phyloP scores from a whole-genome alignment of 257 asterid genomes.

The Oldenlandia corymbosa region DNA sequence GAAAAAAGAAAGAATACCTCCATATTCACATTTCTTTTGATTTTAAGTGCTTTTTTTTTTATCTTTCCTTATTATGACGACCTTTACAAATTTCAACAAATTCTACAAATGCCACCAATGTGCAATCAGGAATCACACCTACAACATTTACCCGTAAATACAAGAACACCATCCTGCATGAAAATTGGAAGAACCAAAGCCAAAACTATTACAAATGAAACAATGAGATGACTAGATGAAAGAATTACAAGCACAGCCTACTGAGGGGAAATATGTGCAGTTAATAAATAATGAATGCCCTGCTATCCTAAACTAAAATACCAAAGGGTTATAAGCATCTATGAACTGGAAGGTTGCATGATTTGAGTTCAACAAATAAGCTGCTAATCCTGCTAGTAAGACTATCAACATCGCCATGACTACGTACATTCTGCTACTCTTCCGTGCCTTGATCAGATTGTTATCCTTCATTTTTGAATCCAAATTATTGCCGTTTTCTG shows the following conservation, averaged over 20 bases:
- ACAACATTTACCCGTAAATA: conserved; percentile 12
- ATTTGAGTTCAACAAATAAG: conserved; percentile 28
- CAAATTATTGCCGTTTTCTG: conserved; percentile 15
- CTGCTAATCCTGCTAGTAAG: conserved; percentile 42
- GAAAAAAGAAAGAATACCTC: too few species aligned
- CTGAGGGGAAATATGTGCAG: conserved; percentile 16
- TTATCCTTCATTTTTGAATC: conserved; percentile 22
- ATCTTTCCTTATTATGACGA: too few species aligned
- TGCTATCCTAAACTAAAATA: not conserved
- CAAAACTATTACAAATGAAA: conserved; percentile 10
- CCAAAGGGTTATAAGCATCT: conserved; percentile 17
- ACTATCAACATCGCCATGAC: conserved; percentile 31
- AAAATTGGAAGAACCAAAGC: not conserved
- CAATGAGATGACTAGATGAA: conserved; percentile 7
- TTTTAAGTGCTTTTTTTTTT: too few species aligned
- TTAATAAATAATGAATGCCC: not conserved
- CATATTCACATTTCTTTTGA: too few species aligned
- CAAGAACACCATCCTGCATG: not conserved
- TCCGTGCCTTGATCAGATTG: conserved; percentile 18
- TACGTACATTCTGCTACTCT: conserved; percentile 22
- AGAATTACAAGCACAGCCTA: conserved; percentile 6
- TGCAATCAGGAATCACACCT: not conserved
- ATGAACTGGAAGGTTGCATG: conserved; percentile 12
- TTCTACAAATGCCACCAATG: not conserved
- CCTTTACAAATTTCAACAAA: not conserved